Conservation (phyloP, 192 early-diverging fungal species). For the Rhizoclosmatium globosum region DNA sequence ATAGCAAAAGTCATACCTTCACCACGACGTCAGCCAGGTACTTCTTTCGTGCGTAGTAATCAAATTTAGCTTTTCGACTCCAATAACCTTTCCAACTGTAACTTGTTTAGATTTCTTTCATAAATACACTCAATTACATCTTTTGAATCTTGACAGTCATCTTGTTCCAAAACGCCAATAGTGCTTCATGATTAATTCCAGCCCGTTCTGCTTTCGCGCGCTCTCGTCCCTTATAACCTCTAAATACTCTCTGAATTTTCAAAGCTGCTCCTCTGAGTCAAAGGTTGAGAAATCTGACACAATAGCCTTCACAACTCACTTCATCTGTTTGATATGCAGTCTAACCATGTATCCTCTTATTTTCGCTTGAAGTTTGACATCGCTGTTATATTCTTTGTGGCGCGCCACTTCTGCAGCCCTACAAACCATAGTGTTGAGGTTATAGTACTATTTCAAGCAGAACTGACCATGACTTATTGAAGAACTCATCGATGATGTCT, state of each 20-base stretch:
- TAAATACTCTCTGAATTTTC: conserved; percentile 47
- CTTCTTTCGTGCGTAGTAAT: conserved; percentile 50
- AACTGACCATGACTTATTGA: conserved; percentile 16
- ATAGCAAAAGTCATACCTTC: conserved; percentile 14
- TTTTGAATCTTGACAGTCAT: conserved; percentile 53
- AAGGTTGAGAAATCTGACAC: conserved; percentile 1
- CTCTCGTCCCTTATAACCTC: conserved; percentile 43
- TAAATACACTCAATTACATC: conserved; percentile 39
- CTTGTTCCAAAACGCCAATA: conserved; percentile 36
- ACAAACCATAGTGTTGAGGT: background rate
- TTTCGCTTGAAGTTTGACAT: conserved; percentile 21
- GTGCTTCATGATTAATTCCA: conserved; percentile 22
- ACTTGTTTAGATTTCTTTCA: background rate
- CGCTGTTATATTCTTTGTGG: conserved; percentile 26
- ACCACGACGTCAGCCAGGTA: conserved; percentile 37
- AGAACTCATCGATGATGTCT: conserved; percentile 28
- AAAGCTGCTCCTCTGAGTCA: conserved; percentile 10
- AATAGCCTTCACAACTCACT: background rate
- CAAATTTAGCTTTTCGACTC: conserved; percentile 48
- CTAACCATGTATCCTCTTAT: conserved; percentile 13
- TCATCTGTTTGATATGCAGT: background rate
- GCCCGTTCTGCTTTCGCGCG: conserved; percentile 27
- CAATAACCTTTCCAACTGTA: conserved; percentile 55
- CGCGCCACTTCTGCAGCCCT: conserved; percentile 20
- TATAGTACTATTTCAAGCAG: background rate